These are phyloP conservation scores for Colletotrichum agaves DNA, from an alignment of 2,329 filamentous ascomycete genomes.

Conservation along the genomic window DNA sequence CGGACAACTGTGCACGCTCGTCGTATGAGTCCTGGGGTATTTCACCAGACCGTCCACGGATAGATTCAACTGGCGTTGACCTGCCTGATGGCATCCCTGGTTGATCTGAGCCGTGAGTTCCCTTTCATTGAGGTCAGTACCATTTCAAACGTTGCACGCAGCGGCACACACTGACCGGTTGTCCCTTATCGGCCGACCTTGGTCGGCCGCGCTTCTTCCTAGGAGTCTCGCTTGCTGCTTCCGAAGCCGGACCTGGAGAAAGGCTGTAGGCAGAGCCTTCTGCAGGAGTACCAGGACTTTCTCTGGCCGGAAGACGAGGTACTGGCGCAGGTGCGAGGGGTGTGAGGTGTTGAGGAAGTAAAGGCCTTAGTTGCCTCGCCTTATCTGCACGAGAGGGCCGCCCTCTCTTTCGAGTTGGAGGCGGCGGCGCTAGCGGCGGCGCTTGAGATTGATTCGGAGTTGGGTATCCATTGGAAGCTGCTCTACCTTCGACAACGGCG, in stretches of 20 bases:
- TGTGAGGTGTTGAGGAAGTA: conserved; percentile 47
- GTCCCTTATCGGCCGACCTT: conserved; percentile 17
- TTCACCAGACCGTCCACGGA: conserved; percentile 13
- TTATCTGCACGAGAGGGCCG: conserved; percentile 58
- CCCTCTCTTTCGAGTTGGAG: conserved; percentile 54
- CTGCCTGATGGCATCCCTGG: conserved; percentile 9
- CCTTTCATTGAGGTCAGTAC: background rate
- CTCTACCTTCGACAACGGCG: background rate
- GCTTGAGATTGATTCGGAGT: conserved; percentile 20
- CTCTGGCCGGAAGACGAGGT: background rate
- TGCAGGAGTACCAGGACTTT: conserved; percentile 28
- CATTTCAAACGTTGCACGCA: too few relatives aligned
- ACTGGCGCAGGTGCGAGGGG: conserved; percentile 42
- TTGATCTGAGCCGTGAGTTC: conserved; percentile 6
- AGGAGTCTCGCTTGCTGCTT: background rate
- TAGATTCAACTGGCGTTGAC: conserved; percentile 14
- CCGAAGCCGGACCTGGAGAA: conserved; percentile 16
- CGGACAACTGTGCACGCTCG: conserved; percentile 3
- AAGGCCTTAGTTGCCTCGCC: conserved; percentile 46
- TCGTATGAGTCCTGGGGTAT: conserved; percentile 2
- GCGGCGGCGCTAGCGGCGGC: background rate
- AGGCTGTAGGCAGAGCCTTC: conserved; percentile 21
- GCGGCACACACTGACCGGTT: conserved; percentile 6
- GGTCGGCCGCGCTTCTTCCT: conserved; percentile 29
- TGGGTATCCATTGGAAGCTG: conserved; percentile 8